Conservation (phyloP, 2,329 filamentous ascomycete species). For the Diatrype stigma region DNA sequence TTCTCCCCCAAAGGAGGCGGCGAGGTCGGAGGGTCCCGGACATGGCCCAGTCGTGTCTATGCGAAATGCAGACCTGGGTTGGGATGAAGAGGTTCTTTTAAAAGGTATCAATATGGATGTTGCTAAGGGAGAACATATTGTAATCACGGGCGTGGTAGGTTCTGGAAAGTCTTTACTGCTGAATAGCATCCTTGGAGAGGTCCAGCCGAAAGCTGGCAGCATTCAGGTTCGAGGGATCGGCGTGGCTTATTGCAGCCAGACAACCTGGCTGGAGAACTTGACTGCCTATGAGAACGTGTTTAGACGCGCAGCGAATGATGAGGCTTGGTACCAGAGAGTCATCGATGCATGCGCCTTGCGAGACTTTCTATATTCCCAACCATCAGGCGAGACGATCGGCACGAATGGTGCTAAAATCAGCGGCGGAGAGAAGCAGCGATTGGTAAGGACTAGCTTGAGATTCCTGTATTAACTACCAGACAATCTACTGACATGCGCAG, state of each 20-base stretch:
- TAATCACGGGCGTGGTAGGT: slow-evolving; percentile 23
- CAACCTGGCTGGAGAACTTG: slow-evolving; percentile 18
- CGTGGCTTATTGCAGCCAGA: slow-evolving; percentile 20
- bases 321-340: slow-evolving; percentile 12
- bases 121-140: slow-evolving; percentile 10
- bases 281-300: slow-evolving; percentile 16
- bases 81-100: slow-evolving; percentile 7
- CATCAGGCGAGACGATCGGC: slow-evolving; percentile 21
- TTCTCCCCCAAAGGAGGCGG: neutral
- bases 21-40: neutral
- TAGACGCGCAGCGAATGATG: slow-evolving; percentile 11
- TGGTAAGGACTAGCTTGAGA: slow-evolving; percentile 5
- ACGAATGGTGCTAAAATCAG: slow-evolving; percentile 23
- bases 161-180: slow-evolving; percentile 22
- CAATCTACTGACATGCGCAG: slow-evolving; percentile 13
- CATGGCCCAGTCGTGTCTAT: neutral
- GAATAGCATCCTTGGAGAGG: slow-evolving; percentile 20
- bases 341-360: slow-evolving; percentile 17
- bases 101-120: slow-evolving; percentile 15
- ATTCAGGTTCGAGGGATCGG: slow-evolving; percentile 1
- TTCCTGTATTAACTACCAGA: neutral
- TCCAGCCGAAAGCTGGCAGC: slow-evolving; percentile 7
- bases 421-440: slow-evolving; percentile 13
- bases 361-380: slow-evolving; percentile 10
- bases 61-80: slow-evolving; percentile 5